Evolutionary conservation across 2,329 filamentous ascomycete species (phyloP).

Genomic region (Nemania abortiva): DNA sequence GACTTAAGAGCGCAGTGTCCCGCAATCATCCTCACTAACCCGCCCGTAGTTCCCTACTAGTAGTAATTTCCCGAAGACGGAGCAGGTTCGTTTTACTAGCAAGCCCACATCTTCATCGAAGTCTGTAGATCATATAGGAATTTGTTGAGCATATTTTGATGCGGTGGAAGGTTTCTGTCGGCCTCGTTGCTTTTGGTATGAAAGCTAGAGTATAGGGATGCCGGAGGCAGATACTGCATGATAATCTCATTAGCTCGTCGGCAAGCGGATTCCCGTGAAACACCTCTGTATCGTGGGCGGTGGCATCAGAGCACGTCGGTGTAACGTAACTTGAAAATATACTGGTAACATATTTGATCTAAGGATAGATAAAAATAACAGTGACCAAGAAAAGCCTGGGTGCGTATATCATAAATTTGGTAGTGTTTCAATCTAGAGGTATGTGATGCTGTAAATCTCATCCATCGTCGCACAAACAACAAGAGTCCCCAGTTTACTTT

Average conservation of each 20-base stretch:
- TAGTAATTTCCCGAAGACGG: slow-evolving; percentile 18
- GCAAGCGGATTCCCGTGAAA: not conserved
- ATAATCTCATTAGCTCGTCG: not conserved
- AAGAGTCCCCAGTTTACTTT: not conserved
- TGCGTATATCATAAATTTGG: not conserved
- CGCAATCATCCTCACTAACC: slow-evolving; percentile 19
- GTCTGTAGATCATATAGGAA: slow-evolving; percentile 7
- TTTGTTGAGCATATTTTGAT: slow-evolving; percentile 2
- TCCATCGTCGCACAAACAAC: not conserved
- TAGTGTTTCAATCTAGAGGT: not conserved
- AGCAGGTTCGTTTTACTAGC: slow-evolving; percentile 4
- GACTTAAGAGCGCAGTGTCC: slow-evolving; percentile 19
- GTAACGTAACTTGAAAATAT: not conserved
- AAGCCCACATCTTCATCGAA: slow-evolving; percentile 15
- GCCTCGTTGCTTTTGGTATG: not conserved
- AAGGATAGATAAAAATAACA: not conserved
- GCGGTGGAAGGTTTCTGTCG: not conserved
- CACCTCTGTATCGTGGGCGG: not conserved
- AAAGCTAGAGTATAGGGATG: not conserved
- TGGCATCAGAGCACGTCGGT: not conserved
- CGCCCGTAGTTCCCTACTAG: slow-evolving; percentile 8
- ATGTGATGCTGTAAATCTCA: not conserved
- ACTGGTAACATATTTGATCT: not conserved
- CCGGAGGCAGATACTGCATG: not conserved
- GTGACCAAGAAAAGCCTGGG: not conserved